Evolutionary conservation across 768 basidiomycete species (phyloP).

Genomic region (Boletus tomentosulus): DNA sequence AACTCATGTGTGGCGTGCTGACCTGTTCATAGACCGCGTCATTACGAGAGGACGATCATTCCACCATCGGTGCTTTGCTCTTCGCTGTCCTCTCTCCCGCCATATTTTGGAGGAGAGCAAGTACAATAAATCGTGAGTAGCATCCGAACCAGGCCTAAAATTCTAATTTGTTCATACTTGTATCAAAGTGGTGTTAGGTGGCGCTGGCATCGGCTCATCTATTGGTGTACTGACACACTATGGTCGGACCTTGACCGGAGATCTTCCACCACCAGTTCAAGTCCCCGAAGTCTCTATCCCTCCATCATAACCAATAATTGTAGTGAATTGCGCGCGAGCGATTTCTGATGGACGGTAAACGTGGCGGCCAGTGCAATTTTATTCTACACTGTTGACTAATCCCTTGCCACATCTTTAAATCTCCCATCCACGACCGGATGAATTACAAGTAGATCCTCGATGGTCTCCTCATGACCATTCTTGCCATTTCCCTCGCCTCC

Average conservation of each 20-base stretch:
- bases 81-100: conserved; percentile 63
- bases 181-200: conserved; percentile 61
- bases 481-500: conserved; percentile 25
- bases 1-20: neutral
- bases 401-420: conserved; percentile 49
- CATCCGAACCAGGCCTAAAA: neutral
- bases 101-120: conserved; percentile 68
- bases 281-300: conserved; percentile 31
- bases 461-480: conserved; percentile 11
- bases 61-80: conserved; percentile 68
- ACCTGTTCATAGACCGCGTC: conserved; percentile 44
- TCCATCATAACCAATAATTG: conserved; percentile 3
- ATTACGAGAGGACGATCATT: conserved; percentile 66
- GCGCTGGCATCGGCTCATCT: conserved; percentile 62
- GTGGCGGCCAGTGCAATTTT: conserved; percentile 1
- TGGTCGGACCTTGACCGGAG: conserved; percentile 48
- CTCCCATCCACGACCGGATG: conserved; percentile 66
- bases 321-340: neutral
- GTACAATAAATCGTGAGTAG: conserved; percentile 52
- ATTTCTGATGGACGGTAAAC: neutral
- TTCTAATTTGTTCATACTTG: neutral
- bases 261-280: conserved; percentile 41
- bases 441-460: conserved; percentile 52
- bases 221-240: conserved; percentile 59
- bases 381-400: conserved; percentile 10